Base-by-base conservation (phyloP, 202 grass and related monocot species). In the Brachypodium distachyon region DNA sequence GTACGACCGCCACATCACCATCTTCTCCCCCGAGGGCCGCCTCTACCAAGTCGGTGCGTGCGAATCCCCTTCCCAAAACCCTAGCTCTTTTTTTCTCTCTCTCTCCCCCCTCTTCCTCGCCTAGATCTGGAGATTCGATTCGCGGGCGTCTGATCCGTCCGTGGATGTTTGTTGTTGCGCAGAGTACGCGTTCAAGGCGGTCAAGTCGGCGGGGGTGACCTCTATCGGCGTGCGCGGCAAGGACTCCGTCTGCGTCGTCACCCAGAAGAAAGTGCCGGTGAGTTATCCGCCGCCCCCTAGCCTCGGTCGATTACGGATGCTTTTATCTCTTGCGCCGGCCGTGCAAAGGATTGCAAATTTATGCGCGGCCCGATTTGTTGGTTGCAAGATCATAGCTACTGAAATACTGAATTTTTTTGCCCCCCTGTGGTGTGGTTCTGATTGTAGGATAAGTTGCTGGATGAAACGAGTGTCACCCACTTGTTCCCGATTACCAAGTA, bases 141-240 rank as follows among this genome's bases (percentile, higher is more conserved):
- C 27, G 59, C 33, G 7, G 53, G 13, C 0, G 63, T 19, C 26
- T 83, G 69, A 80, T 61, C 52, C 21, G 54, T 77, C 17, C 59
- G 8, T 78, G n/a, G n/a, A n/a, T n/a, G n/a, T n/a, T n/a, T 6
- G 13, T 1, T 13, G 26, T n/a, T 48, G 41, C n/a, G 62, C 78
- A 99, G 96, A 99, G 87, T 99, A 99, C 82, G 96, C 96, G 28
- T 99, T 99, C 87, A 99, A 99, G 87, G 96, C 96, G 32, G 96
- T 99, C 28, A 99, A 99, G 75, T 93, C 96, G 43, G 76, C 78
- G 53, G 96, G 96, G 13, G 83, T 91, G 54, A 99, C 96, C 46
- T 99, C 96, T 34, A 99, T 99, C 78, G 96, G 92, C 81, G 92
- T 99, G 3, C 90, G 90, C 61, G 96, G 96, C 40, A 82, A 85